Percentiles rank a stretch among this genome's conserved stretches.
Conservation (phyloP, 225 moss, liverwort and hornwort genomes). For the Straminergon stramineum region DNA sequence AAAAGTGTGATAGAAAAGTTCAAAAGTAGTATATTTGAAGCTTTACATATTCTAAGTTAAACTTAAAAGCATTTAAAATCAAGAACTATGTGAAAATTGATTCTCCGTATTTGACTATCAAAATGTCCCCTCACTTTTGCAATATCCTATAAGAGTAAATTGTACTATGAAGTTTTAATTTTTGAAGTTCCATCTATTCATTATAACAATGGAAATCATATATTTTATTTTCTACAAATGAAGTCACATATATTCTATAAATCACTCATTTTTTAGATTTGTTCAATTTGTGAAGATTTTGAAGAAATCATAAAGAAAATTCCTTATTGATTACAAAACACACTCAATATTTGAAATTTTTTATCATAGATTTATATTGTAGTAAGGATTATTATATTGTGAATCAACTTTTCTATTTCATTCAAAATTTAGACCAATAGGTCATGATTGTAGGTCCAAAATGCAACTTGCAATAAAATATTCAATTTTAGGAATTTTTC, state of each 20-base stretch:
- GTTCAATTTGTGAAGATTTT: neutral
- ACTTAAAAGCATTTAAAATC: neutral
- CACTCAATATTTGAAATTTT: neutral
- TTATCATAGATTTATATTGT: neutral
- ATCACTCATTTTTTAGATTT: neutral
- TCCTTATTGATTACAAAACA: neutral
- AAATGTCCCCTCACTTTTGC: fast-evolving
- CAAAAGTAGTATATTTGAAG: neutral
- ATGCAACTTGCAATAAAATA: neutral
- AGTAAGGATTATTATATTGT: neutral
- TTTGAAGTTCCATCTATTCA: fast-evolving
- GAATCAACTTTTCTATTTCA: neutral
- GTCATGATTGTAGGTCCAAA: neutral
- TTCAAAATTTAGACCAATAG: neutral
- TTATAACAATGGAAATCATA: neutral
- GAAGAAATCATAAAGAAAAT: neutral
- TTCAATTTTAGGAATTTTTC: neutral
- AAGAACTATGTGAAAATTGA: neutral
- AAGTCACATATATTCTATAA: neutral
- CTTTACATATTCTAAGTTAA: fast-evolving
- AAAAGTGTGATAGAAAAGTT: neutral
- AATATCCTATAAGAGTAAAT: neutral
- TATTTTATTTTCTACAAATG: neutral
- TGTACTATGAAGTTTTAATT: neutral
- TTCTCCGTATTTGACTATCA: neutral